phyloP scores from a whole-genome alignment of 208 protist species.

The Acanthamoeba culbertsoni region DNA sequence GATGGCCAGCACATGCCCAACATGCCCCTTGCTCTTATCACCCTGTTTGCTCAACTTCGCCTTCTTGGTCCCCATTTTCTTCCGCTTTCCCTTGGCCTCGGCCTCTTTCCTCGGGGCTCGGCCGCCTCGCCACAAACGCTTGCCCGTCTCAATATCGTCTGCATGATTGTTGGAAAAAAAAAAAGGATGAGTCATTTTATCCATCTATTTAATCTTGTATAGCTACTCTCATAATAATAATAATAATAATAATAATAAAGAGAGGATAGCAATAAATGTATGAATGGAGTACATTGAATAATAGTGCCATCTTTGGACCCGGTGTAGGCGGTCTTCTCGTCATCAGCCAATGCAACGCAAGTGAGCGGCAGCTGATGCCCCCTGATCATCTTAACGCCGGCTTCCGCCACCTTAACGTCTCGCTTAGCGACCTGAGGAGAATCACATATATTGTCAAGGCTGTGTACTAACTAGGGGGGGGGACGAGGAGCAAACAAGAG shows the following conservation, averaged over 20 bases:
- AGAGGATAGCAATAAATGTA: background rate
- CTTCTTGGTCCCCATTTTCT: background rate
- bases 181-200: too few relatives aligned
- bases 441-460: too few relatives aligned
- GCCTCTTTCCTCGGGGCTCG: background rate
- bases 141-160: constrained; percentile 39
- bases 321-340: constrained; percentile 44
- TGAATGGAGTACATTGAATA: constrained; percentile 13
- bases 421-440: background rate
- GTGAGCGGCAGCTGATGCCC: constrained; percentile 44
- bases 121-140: background rate
- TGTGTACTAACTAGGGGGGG: too few relatives aligned
- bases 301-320: constrained; percentile 33
- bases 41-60: background rate
- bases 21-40: constrained; percentile 56
- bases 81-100: background rate
- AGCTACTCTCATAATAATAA: too few relatives aligned
- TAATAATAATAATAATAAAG: background rate
- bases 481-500: background rate
- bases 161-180: too few relatives aligned
- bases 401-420: background rate
- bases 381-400: background rate
- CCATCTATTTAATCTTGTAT: too few relatives aligned
- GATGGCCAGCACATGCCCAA: constrained; percentile 61
- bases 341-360: constrained; percentile 6